These are phyloP conservation scores for Arthrinium puccinioides DNA, from an alignment of 2,329 filamentous ascomycete genomes.

Conservation along the genomic window DNA sequence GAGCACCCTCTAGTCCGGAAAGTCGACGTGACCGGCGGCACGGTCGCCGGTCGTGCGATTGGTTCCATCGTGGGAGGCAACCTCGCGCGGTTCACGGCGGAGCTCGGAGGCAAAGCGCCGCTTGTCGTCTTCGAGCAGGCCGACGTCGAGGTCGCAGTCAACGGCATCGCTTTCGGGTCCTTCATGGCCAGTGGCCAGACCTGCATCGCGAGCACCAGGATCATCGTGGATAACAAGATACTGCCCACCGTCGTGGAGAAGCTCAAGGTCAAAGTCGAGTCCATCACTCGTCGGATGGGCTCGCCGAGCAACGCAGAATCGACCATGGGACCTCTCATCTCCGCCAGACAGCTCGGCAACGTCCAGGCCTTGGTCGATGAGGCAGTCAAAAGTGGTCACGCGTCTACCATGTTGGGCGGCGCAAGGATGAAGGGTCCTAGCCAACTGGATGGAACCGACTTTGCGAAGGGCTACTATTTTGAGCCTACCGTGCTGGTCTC, in stretches of 20 bases:
- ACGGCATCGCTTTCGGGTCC: conserved; percentile 57
- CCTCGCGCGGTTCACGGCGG: conserved; percentile 62
- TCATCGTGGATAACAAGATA: conserved; percentile 65
- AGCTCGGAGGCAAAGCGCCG: conserved; percentile 66
- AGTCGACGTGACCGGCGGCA: conserved; percentile 72
- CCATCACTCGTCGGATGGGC: conserved; percentile 46
- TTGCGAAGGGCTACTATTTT: conserved; percentile 64
- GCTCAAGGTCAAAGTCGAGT: conserved; percentile 57
- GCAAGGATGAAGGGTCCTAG: conserved; percentile 39
- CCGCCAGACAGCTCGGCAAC: conserved; percentile 53
- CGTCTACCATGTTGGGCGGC: conserved; percentile 34
- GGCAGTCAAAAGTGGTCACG: conserved; percentile 47
- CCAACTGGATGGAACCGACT: conserved; percentile 40
- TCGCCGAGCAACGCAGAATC: conserved; percentile 47
- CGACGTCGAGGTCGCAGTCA: conserved; percentile 58
- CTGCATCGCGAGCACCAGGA: conserved; percentile 63
- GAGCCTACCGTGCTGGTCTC: conserved; percentile 64
- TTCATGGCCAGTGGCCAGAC: conserved; percentile 50
- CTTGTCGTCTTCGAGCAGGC: conserved; percentile 61
- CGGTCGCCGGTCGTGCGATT: conserved; percentile 60
- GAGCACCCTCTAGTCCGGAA: conserved; percentile 50
- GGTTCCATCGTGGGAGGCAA: conserved; percentile 59
- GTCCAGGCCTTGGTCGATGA: conserved; percentile 60
- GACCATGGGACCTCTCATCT: conserved; percentile 60
- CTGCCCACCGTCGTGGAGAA: conserved; percentile 56